Evolutionary conservation across 2,329 filamentous ascomycete genomes (phyloP).

Genomic region (Metarhizium album): DNA sequence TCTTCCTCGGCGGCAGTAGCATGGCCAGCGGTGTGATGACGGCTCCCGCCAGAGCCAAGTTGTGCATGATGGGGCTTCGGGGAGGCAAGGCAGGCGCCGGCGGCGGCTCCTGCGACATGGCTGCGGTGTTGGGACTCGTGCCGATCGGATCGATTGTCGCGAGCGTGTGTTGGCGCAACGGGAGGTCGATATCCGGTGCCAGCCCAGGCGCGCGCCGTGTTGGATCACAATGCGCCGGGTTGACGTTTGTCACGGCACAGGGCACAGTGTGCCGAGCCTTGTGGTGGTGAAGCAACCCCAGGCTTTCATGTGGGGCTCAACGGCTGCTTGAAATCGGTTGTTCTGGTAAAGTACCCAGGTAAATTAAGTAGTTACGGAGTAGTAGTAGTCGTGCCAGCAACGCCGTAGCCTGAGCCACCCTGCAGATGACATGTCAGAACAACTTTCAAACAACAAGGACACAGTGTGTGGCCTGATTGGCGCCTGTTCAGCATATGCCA

Average conservation of each 20-base stretch:
- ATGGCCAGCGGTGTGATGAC: constrained; percentile 37
- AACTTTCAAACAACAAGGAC: not conserved
- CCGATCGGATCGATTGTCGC: not conserved
- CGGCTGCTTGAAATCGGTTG: too few relatives aligned
- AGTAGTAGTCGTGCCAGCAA: too few relatives aligned
- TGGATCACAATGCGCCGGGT: not conserved
- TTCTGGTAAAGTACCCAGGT: too few relatives aligned
- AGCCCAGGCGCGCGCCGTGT: not conserved
- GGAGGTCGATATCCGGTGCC: not conserved
- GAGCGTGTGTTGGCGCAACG: not conserved
- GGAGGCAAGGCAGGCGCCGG: constrained; percentile 18
- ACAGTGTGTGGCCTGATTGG: not conserved
- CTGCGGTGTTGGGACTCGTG: not conserved
- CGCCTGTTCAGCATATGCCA: not conserved
- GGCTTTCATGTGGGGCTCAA: not conserved
- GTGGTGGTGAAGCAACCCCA: not conserved
- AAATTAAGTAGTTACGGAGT: too few relatives aligned
- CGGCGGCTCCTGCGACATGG: constrained; percentile 18
- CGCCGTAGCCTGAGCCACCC: too few relatives aligned
- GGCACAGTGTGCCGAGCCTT: not conserved
- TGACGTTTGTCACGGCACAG: not conserved
- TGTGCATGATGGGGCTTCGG: constrained; percentile 31
- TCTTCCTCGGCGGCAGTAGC: constrained; percentile 38
- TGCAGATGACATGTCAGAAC: not conserved
- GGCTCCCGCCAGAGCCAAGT: constrained; percentile 35